Conservation (phyloP, 768 basidiomycete genomes). For the Favolaschia claudopus region DNA sequence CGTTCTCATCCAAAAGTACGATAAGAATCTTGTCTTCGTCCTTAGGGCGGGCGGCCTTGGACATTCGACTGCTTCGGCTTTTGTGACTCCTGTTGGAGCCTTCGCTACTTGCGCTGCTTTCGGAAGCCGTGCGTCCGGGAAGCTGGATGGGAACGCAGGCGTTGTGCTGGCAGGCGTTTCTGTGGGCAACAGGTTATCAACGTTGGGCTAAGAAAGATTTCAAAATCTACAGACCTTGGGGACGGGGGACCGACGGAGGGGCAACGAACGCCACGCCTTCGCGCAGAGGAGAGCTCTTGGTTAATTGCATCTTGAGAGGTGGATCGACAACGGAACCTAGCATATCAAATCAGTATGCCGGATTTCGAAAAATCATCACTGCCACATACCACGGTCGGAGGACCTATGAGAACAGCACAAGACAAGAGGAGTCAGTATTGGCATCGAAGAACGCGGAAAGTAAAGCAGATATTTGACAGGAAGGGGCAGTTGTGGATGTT, state of each 20-base stretch:
- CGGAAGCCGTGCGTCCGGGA: conserved; percentile 18
- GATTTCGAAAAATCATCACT: neutral
- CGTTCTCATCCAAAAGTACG: conserved; percentile 22
- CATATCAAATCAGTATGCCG: neutral
- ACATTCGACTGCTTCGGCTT: neutral
- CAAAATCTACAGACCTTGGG: too few relatives aligned
- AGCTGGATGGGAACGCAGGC: neutral
- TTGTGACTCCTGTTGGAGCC: conserved; percentile 16
- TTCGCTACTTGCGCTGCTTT: conserved; percentile 18
- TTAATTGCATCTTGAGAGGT: neutral
- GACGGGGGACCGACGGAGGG: neutral
- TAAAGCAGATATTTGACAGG: neutral
- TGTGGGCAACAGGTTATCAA: too few relatives aligned
- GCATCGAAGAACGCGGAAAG: conserved; percentile 5
- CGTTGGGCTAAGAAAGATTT: too few relatives aligned
- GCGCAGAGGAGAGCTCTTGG: conserved; percentile 13
- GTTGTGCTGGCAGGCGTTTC: too few relatives aligned
- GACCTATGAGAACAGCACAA: conserved; percentile 7
- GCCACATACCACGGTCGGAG: conserved; percentile 15
- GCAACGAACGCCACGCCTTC: conserved; percentile 16
- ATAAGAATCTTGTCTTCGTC: conserved; percentile 13
- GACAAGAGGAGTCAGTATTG: conserved; percentile 4
- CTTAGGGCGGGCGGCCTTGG: neutral
- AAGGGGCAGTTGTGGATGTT: neutral
- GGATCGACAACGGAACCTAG: neutral